Evolutionary conservation across 768 basidiomycete species (phyloP).

Genomic region (Piloderma croceum): DNA sequence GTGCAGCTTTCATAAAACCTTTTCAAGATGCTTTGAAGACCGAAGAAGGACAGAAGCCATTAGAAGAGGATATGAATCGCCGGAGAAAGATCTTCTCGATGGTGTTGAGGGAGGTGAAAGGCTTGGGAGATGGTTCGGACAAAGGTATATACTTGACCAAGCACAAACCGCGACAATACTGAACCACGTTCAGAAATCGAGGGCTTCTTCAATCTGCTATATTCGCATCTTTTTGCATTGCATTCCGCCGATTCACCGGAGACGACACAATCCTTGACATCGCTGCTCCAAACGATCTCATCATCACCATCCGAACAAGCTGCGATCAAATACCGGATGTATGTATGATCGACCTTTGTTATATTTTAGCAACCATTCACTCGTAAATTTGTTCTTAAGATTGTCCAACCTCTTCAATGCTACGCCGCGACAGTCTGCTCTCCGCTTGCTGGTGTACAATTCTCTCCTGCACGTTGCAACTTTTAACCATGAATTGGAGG

Average conservation of each 20-base stretch:
- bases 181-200: conserved; percentile 54
- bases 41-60: conserved; percentile 44
- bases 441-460: conserved; percentile 59
- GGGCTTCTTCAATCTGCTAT: conserved; percentile 83
- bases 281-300: conserved; percentile 51
- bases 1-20: conserved; percentile 52
- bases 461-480: conserved; percentile 56
- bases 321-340: conserved; percentile 76
- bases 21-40: conserved; percentile 58
- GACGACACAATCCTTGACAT: conserved; percentile 42
- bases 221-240: conserved; percentile 62
- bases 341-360: conserved; percentile 21
- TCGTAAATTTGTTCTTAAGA: conserved; percentile 32
- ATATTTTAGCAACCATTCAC: neutral
- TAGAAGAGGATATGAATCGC: conserved; percentile 49
- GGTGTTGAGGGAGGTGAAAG: conserved; percentile 57
- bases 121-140: conserved; percentile 71
- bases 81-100: conserved; percentile 52
- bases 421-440: conserved; percentile 56
- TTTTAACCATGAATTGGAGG: conserved; percentile 54
- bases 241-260: conserved; percentile 52
- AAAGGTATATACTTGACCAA: conserved; percentile 29
- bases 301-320: conserved; percentile 47
- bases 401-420: conserved; percentile 81
- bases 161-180: too few species aligned